Percentiles rank a stretch among this genome's conserved stretches.
phyloP scores from a whole-genome alignment of 805 yeast genomes.

The Teunomyces atbi region DNA sequence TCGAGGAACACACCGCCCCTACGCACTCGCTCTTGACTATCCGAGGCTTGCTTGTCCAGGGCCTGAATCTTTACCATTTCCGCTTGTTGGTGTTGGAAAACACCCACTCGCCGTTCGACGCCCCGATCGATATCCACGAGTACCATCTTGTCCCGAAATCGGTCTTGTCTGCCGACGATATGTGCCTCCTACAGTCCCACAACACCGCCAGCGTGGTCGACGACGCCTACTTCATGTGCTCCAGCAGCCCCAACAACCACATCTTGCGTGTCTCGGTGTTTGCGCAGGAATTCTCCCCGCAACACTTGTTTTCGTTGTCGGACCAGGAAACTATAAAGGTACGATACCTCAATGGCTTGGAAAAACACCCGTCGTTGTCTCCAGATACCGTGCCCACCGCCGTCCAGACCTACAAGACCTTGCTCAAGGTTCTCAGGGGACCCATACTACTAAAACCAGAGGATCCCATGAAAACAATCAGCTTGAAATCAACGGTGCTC shows the following conservation, averaged over 20 bases:
- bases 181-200: slow-evolving; percentile 13
- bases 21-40: slow-evolving; percentile 21
- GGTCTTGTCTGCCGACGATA: slow-evolving; percentile 28
- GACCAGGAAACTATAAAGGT: slow-evolving; percentile 48
- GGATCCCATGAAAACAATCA: slow-evolving; percentile 55
- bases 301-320: slow-evolving; percentile 46
- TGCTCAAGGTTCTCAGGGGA: slow-evolving; percentile 64
- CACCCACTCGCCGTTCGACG: slow-evolving; percentile 16
- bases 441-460: slow-evolving; percentile 50
- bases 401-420: slow-evolving; percentile 56
- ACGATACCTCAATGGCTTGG: slow-evolving; percentile 43
- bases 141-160: slow-evolving; percentile 30
- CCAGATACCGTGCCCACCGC: slow-evolving; percentile 48
- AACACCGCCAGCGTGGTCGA: slow-evolving; percentile 20
- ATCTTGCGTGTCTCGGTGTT: slow-evolving; percentile 52
- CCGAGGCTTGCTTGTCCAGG: slow-evolving; percentile 32
- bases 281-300: slow-evolving; percentile 46
- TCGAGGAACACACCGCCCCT: slow-evolving; percentile 17
- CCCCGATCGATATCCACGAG: slow-evolving; percentile 29
- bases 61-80: slow-evolving; percentile 25
- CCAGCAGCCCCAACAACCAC: slow-evolving; percentile 23
- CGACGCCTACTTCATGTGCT: slow-evolving; percentile 33
- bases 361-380: slow-evolving; percentile 25
- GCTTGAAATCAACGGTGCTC: slow-evolving; percentile 47
- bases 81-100: slow-evolving; percentile 26